Evolutionary conservation across 495 filamentous ascomycete species (phyloP), one percentile per base, ranked within the genome.

Genomic region (Aspergillus conjunctus): DNA sequence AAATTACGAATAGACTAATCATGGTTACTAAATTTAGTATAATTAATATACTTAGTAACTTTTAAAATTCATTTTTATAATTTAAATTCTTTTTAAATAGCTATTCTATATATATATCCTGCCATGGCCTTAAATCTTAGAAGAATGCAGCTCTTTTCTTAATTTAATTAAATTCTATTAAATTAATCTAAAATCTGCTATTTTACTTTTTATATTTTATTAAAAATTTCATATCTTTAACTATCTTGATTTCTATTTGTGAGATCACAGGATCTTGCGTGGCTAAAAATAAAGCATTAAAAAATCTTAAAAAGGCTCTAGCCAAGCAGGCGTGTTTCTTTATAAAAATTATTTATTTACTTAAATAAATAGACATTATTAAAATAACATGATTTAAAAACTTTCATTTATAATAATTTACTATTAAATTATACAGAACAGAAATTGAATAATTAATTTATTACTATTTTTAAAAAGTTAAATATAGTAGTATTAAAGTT

Each of bases 401-500:
- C 15, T 9, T 15, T 15, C n/a, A 45, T 45, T 9, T 8, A 45
- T 45, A 45, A 45, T 14, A 45, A 15, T 45, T 8, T 45, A 15
- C 8, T 45, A 45, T n/a, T 45, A 45, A 45, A 14, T 7, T 45
- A 15, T 45, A n/a, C 17, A 45, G 12, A 45, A n/a, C 17, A 33
- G 7, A 50, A 2, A 50, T 50, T 50, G 26, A 3, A 50, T 50
- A 50, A 9, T 45, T 50, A 50, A 50, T 4, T 50, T 7, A 50
- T 21, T 50, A 50, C 5, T 21, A 10, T 50, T 50, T 14, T 30
- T 50, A 50, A 30, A 30, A 33, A 1, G 0, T 50, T 50, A 10
- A 50, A 1, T 26, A 22, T 50, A 50, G 33, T 50, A 50, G 20
- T 9, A 15, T 4, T 50, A 50, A 50, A 22, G 17, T 21, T 26